Evolutionary conservation across 169 alveolate genomes (phyloP), one percentile per base, ranked within the genome.

Genomic region (Plasmodium berghei): DNA sequence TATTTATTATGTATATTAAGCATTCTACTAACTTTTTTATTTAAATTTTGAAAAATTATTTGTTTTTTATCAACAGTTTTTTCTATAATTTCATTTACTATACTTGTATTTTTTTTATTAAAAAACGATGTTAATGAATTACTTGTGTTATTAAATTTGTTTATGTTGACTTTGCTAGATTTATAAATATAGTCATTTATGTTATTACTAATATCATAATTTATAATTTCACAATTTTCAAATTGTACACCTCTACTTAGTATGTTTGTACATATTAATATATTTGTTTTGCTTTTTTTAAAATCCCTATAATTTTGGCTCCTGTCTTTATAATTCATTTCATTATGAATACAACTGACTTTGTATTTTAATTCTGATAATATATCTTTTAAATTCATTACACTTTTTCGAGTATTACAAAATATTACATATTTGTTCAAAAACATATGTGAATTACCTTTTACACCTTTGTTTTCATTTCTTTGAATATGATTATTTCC

Each of bases 391-490:
- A 85, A 45, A 61, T 85, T 85, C 45, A 58, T 61, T 16, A 85
- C 91, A 62, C 87, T 85, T 40, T 71, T 85, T 70, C 91, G 70
- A 34, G 91, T 85, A 72, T 85, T 85, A 64, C 91, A 85, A 62
- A 85, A 85, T 54, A 85, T 85, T 56, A 85, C 87, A 85, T 70
- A 72, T 49, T 59, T 55, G 14, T 49, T 45, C 9, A 70, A 62
- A 72, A 85, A 85, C 1, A 18, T 6, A 28, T 42, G 24, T n/a
- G 6, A 12, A 18, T 34, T 42, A 9, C 16, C 26, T 5, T 34
- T 34, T 34, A 34, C 42, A 34, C 42, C 42, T 34, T 5, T 34
- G 0, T 34, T 34, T 34, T 34, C 42, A 1, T 4, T 3, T 5
- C 45, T 9, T 12, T 62, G 71, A 24, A 18, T 62, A 24, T 26